These are phyloP conservation scores for Thecaphora frezii DNA, from an alignment of 1,284 basidiomycete genomes.

Conservation along the genomic window DNA sequence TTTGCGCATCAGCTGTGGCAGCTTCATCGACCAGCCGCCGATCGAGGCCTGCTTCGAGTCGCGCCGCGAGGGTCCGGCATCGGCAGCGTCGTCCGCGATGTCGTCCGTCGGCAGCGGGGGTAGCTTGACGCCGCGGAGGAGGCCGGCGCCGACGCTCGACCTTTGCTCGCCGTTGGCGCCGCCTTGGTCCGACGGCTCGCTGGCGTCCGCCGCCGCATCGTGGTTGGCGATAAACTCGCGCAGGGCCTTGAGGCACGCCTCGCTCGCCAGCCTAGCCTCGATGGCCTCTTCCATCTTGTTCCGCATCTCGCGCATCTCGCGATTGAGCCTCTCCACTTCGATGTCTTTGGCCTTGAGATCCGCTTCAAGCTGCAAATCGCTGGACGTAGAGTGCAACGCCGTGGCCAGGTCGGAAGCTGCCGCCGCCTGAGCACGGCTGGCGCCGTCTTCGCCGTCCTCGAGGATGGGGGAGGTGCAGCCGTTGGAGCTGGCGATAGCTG, in stretches of 20 bases:
- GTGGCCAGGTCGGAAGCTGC: not conserved
- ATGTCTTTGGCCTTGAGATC: slow-evolving; percentile 43
- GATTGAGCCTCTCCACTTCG: slow-evolving; percentile 38
- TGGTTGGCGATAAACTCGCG: slow-evolving; percentile 41
- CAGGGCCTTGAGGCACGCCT: slow-evolving; percentile 45
- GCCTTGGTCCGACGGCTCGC: not conserved
- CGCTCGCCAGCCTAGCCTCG: slow-evolving; percentile 53
- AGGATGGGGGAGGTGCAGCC: slow-evolving; percentile 35
- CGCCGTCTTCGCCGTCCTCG: slow-evolving; percentile 34
- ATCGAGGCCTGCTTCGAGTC: slow-evolving; percentile 6
- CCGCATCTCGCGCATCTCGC: slow-evolving; percentile 37
- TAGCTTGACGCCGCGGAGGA: slow-evolving; percentile 45
- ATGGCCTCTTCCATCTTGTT: slow-evolving; percentile 44
- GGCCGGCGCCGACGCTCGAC: slow-evolving; percentile 25
- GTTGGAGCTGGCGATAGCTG: slow-evolving; percentile 25
- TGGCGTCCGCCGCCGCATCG: slow-evolving; percentile 29
- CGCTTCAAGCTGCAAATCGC: not conserved
- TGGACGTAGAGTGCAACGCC: not conserved
- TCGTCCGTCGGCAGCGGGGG: slow-evolving; percentile 49
- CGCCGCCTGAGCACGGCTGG: not conserved
- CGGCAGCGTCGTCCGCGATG: slow-evolving; percentile 38
- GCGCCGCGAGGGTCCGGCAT: slow-evolving; percentile 8
- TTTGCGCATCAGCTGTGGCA: slow-evolving; percentile 38
- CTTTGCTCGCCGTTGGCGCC: slow-evolving; percentile 21
- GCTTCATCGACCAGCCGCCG: slow-evolving; percentile 28